A percentile compares a stretch with the other conserved stretches of the same genome.
Evolutionary conservation across 2,329 filamentous ascomycete genomes (phyloP).

Genomic region (Ustulina deusta): DNA sequence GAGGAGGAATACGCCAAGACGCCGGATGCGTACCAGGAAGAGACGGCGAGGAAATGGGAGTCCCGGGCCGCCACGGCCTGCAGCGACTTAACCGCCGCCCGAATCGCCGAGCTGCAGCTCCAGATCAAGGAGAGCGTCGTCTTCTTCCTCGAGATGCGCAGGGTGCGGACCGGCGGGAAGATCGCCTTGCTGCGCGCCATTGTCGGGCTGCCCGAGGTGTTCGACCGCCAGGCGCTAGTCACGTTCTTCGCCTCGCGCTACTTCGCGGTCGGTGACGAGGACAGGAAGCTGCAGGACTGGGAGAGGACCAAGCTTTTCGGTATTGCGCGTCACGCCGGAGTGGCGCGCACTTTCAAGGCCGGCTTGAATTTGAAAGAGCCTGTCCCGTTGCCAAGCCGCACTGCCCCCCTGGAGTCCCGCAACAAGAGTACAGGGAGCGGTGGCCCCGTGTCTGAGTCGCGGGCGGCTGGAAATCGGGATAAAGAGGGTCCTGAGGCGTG

Average conservation of each 20-base stretch:
- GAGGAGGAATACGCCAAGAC: not conserved
- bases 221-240: constrained; percentile 7
- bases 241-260: constrained; percentile 18
- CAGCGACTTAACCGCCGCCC: not conserved
- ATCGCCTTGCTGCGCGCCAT: constrained; percentile 5
- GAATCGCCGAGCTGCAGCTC: not conserved
- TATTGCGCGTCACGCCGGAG: not conserved
- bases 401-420: no score
- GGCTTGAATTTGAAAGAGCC: constrained; percentile 1
- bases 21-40: not conserved
- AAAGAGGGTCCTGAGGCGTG: no score
- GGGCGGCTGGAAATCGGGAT: no score
- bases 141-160: not conserved
- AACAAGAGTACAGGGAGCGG: not conserved
- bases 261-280: not conserved
- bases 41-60: not conserved
- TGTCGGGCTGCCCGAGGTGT: not conserved
- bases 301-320: constrained; percentile 7
- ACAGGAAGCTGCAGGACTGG: not conserved
- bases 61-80: not conserved
- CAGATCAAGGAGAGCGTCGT: constrained; percentile 20
- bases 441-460: not conserved
- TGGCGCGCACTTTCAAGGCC: constrained; percentile 15
- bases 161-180: not conserved
- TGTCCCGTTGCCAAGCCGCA: not conserved